Conservation (phyloP, 129 eudicot genomes). For the Scalesia atractyloides region DNA sequence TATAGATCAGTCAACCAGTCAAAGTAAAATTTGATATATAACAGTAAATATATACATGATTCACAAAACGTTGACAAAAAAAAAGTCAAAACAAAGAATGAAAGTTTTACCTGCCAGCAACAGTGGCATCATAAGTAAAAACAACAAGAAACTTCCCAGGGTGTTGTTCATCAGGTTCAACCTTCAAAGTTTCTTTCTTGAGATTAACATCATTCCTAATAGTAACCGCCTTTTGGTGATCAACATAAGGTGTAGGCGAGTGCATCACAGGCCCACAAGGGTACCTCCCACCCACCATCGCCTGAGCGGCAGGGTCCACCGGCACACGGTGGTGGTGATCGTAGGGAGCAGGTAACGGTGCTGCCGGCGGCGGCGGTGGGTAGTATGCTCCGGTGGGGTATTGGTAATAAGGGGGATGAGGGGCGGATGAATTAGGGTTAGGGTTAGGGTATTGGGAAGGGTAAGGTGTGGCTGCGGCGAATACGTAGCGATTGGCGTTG, state of each 20-base stretch:
- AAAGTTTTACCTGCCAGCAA: conserved; percentile 73
- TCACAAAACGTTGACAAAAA: background rate
- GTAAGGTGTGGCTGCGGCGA: conserved; percentile 81
- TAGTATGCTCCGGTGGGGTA: conserved; percentile 61
- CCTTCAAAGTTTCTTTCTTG: conserved; percentile 74
- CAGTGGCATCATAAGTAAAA: conserved; percentile 89
- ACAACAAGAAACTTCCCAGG: conserved; percentile 79
- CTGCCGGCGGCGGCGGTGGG: conserved; percentile 55
- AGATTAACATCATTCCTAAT: conserved; percentile 83
- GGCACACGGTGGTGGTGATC: conserved; percentile 76
- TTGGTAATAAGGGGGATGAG: conserved; percentile 61
- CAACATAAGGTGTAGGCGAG: conserved; percentile 68
- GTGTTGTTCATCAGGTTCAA: conserved; percentile 70
- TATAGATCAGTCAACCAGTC: background rate
- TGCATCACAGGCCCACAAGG: conserved; percentile 74
- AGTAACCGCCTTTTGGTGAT: conserved; percentile 95
- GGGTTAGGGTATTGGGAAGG: conserved; percentile 73
- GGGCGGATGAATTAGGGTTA: conserved; percentile 35
- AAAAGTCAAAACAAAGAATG: background rate
- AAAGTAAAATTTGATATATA: too few species aligned
- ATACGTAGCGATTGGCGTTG: conserved; percentile 59
- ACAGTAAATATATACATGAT: conserved; percentile 11
- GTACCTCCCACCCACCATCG: conserved; percentile 70
- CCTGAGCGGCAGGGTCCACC: conserved; percentile 49
- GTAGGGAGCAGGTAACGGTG: conserved; percentile 67